phyloP scores from a whole-genome alignment of 1,139 yeast genomes.

The Magnusiomyces sp. region DNA sequence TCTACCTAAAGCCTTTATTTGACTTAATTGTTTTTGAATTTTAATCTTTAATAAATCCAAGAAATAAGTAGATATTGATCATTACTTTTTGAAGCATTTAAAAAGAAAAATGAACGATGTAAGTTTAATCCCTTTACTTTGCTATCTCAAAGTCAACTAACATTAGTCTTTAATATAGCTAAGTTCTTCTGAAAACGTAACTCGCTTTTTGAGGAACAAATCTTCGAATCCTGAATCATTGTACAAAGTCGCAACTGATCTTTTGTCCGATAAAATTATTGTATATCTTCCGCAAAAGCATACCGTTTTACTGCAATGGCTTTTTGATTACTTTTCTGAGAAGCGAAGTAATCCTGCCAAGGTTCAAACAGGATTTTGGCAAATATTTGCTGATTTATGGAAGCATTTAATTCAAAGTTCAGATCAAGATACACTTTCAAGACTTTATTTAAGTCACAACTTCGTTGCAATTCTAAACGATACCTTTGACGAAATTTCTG shows the following conservation, averaged over 20 bases:
- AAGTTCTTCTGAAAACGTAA: conserved; percentile 44
- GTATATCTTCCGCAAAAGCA: conserved; percentile 55
- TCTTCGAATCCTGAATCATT: conserved; percentile 39
- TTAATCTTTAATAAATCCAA: neutral
- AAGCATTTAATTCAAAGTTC: conserved; percentile 1
- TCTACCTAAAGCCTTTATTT: neutral
- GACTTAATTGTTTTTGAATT: neutral
- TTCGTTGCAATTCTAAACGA: conserved; percentile 11
- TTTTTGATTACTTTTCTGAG: conserved; percentile 50
- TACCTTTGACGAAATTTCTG: conserved; percentile 4
- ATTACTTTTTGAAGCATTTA: no score
- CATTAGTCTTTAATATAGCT: conserved; percentile 1
- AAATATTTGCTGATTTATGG: conserved; percentile 11
- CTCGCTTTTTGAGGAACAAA: conserved; percentile 56
- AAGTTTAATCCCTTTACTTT: conserved; percentile 3
- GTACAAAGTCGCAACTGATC: conserved; percentile 35
- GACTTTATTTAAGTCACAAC: conserved; percentile 12
- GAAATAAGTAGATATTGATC: neutral
- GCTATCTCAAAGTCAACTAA: neutral
- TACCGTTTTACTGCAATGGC: conserved; percentile 53
- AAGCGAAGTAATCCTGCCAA: conserved; percentile 15
- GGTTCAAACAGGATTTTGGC: conserved; percentile 16
- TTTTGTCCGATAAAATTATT: conserved; percentile 36
- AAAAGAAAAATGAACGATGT: conserved; percentile 7
- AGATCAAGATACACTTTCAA: conserved; percentile 14